A percentile compares a stretch with the other conserved stretches of the same genome.
Conservation (phyloP, 2,329 filamentous ascomycete species). For the Pestalotiopsis sp. region DNA sequence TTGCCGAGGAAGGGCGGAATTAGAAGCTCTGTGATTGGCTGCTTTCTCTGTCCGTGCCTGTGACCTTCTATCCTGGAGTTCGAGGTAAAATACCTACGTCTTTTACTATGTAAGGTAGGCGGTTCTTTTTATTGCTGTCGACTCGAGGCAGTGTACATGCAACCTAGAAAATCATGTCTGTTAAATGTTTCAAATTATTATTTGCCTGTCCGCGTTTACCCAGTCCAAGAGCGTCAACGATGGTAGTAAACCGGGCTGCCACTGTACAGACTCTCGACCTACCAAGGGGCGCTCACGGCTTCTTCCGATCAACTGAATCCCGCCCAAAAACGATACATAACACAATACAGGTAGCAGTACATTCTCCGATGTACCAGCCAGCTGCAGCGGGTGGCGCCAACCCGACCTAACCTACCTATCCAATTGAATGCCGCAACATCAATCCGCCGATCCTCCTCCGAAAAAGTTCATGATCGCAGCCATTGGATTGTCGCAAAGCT, state of each 20-base stretch:
- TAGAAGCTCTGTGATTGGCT: conserved; percentile 13
- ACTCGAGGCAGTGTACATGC: too few relatives aligned
- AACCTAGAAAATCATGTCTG: too few relatives aligned
- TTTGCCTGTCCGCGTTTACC: too few relatives aligned
- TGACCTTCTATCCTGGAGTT: neutral
- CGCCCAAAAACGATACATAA: neutral
- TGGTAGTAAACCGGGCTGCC: too few relatives aligned
- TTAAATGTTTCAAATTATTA: too few relatives aligned
- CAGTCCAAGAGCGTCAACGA: too few relatives aligned
- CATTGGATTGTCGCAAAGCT: neutral
- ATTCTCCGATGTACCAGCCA: too few relatives aligned
- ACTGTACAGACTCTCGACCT: too few relatives aligned
- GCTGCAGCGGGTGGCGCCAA: neutral
- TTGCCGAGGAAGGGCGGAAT: conserved; percentile 13
- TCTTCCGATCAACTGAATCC: neutral
- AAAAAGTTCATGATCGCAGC: neutral
- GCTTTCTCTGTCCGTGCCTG: neutral
- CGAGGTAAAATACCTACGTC: too few relatives aligned
- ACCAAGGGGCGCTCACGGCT: neutral
- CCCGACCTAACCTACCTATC: neutral
- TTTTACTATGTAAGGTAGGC: too few relatives aligned
- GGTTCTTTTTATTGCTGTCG: too few relatives aligned
- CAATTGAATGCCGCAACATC: conserved; percentile 1
- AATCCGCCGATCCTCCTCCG: conserved; percentile 6
- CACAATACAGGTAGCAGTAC: too few relatives aligned